phyloP scores from a whole-genome alignment of 2,329 filamentous ascomycete genomes.

The Claviceps cyperi region DNA sequence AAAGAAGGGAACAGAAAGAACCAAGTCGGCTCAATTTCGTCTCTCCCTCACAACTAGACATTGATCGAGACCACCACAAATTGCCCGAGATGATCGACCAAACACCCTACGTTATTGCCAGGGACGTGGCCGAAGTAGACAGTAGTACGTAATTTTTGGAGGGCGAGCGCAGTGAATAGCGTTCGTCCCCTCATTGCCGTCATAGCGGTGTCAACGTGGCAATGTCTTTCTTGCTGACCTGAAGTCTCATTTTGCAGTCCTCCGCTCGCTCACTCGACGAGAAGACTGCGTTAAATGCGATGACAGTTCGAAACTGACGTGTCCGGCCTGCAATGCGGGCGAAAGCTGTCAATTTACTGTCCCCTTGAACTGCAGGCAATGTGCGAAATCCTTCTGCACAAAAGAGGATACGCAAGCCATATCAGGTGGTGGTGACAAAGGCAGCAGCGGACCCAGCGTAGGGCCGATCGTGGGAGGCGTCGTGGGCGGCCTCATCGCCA shows the following conservation, averaged over 20 bases:
- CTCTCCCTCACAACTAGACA: not conserved
- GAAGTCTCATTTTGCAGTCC: constrained; percentile 8
- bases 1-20: not conserved
- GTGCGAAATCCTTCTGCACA: constrained; percentile 33
- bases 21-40: not conserved
- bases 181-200: too few species aligned
- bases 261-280: constrained; percentile 22
- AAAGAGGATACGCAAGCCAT: constrained; percentile 12
- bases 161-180: not conserved
- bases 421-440: constrained; percentile 8
- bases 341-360: constrained; percentile 32
- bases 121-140: constrained; percentile 17
- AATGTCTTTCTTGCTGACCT: not conserved
- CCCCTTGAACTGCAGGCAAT: constrained; percentile 31
- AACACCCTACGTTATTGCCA: constrained; percentile 8
- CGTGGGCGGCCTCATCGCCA: constrained; percentile 62
- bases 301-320: constrained; percentile 24
- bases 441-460: constrained; percentile 43
- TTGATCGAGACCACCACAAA: not conserved
- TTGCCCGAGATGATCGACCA: constrained; percentile 6
- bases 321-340: constrained; percentile 28
- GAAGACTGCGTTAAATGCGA: constrained; percentile 33
- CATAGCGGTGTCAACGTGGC: too few species aligned
- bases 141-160: constrained; percentile 12
- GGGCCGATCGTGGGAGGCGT: constrained; percentile 89